Conservation (phyloP, 1,139 yeast genomes). For the Hyphopichia buzzinii region DNA sequence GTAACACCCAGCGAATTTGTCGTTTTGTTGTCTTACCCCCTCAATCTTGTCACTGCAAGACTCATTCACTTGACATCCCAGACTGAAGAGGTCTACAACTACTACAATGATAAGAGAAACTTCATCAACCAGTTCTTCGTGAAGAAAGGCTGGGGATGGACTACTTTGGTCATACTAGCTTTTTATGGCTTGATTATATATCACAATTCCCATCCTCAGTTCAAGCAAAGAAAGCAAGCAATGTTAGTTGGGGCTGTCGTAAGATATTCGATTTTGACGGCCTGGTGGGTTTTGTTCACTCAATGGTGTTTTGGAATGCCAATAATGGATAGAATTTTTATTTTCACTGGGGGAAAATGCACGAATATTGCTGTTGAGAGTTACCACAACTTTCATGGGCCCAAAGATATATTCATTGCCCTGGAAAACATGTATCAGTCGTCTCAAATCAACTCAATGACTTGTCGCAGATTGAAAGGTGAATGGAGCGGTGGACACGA, state of each 20-base stretch:
- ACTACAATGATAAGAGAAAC: constrained; percentile 63
- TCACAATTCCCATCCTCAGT: constrained; percentile 10
- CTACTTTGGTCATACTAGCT: constrained; percentile 40
- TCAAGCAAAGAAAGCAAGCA: constrained; percentile 5
- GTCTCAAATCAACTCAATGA: constrained; percentile 37
- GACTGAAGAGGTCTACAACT: constrained; percentile 43
- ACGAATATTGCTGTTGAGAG: constrained; percentile 18
- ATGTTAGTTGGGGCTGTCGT: constrained; percentile 19
- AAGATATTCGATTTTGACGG: constrained; percentile 52
- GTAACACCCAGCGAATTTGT: constrained; percentile 20
- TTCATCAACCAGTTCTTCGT: constrained; percentile 72
- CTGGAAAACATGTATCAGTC: constrained; percentile 9
- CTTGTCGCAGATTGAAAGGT: constrained; percentile 65
- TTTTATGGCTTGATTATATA: constrained; percentile 25
- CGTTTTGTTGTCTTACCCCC: constrained; percentile 28
- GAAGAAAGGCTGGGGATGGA: constrained; percentile 94
- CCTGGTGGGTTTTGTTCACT: constrained; percentile 81
- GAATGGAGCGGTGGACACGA: constrained; percentile 92
- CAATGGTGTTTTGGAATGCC: constrained; percentile 91
- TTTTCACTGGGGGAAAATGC: constrained; percentile 83
- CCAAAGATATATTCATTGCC: constrained; percentile 6
- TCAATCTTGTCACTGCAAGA: constrained; percentile 32
- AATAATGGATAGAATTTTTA: constrained; percentile 81
- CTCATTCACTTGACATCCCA: constrained; percentile 33
- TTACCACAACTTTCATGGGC: background rate